Evolutionary conservation across 2,329 filamentous ascomycete species (phyloP).

Genomic region (Capronia americana): DNA sequence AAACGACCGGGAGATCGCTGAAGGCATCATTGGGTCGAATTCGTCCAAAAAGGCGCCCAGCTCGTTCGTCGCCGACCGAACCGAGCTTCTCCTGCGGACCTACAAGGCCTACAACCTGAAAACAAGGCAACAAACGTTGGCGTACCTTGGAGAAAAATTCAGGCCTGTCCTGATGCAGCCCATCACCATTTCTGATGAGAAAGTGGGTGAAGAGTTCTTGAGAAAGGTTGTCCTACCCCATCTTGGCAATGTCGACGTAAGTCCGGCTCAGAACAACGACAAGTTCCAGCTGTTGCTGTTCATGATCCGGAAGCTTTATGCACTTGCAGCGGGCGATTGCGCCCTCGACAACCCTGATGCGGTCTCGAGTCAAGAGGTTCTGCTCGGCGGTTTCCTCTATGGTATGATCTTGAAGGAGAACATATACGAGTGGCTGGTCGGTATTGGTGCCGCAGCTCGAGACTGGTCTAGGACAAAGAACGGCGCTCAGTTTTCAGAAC

Average conservation of each 20-base stretch:
- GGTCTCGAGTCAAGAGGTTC: conserved; percentile 92
- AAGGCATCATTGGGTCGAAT: conserved; percentile 81
- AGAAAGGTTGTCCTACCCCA: conserved; percentile 90
- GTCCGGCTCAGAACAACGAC: conserved; percentile 81
- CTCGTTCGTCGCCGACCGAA: conserved; percentile 92
- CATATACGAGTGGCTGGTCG: conserved; percentile 85
- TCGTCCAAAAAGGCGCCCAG: conserved; percentile 80
- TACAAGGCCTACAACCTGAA: conserved; percentile 92
- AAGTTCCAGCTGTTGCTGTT: conserved; percentile 95
- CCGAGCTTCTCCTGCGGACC: conserved; percentile 87
- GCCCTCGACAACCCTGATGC: conserved; percentile 95
- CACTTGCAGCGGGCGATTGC: conserved; percentile 90
- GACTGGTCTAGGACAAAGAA: conserved; percentile 63
- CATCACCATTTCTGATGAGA: conserved; percentile 82
- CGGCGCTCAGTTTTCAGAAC: conserved; percentile 70
- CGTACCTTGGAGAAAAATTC: conserved; percentile 91
- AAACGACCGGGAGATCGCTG: conserved; percentile 94
- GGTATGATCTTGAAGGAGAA: conserved; percentile 95
- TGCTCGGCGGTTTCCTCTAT: conserved; percentile 91
- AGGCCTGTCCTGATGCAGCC: conserved; percentile 83
- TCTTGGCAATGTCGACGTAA: conserved; percentile 83
- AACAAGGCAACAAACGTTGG: conserved; percentile 78
- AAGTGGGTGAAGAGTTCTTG: conserved; percentile 89
- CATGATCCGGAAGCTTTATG: conserved; percentile 95
- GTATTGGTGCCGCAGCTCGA: conserved; percentile 60